Conservation (phyloP, 306 rosid species). For the Prunus davidiana region DNA sequence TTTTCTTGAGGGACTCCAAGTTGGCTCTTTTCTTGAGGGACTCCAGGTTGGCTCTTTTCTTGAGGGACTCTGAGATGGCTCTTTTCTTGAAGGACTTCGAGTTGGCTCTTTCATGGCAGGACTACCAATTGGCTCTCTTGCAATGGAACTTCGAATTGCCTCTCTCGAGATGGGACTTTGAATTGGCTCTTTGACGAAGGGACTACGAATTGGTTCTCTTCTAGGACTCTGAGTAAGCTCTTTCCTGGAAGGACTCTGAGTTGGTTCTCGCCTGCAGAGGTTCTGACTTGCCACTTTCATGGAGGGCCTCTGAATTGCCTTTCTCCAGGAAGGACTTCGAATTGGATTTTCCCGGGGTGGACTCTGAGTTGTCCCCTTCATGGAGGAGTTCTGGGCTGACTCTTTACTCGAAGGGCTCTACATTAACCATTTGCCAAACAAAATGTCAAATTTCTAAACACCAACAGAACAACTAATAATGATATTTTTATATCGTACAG, state of each 20-base stretch:
- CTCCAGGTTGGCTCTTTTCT: constrained; percentile 21
- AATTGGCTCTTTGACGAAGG: constrained; percentile 10
- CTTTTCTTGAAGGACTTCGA: constrained; percentile 7
- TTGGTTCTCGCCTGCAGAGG: constrained; percentile 30
- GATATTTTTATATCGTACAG: background rate
- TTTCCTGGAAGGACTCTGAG: constrained; percentile 29
- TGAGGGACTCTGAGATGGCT: constrained; percentile 17
- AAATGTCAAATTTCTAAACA: constrained; percentile 21
- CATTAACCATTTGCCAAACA: constrained; percentile 28
- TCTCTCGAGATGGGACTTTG: constrained; percentile 18
- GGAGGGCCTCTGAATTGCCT: background rate
- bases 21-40: constrained; percentile 6
- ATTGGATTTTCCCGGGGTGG: constrained; percentile 17
- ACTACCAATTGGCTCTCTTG: constrained; percentile 24
- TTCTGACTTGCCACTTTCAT: constrained; percentile 15
- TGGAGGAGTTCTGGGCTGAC: constrained; percentile 23
- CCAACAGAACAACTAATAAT: constrained; percentile 3
- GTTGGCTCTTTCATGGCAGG: constrained; percentile 34
- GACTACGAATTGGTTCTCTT: constrained; percentile 26
- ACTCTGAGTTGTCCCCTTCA: constrained; percentile 25
- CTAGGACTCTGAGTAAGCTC: constrained; percentile 27
- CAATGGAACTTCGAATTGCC: constrained; percentile 24
- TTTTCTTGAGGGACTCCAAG: constrained; percentile 26
- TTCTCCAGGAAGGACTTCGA: constrained; percentile 3
- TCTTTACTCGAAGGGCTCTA: constrained; percentile 25